Conservation (phyloP, 192 early-diverging fungal species). For the Coemansia sp. region DNA sequence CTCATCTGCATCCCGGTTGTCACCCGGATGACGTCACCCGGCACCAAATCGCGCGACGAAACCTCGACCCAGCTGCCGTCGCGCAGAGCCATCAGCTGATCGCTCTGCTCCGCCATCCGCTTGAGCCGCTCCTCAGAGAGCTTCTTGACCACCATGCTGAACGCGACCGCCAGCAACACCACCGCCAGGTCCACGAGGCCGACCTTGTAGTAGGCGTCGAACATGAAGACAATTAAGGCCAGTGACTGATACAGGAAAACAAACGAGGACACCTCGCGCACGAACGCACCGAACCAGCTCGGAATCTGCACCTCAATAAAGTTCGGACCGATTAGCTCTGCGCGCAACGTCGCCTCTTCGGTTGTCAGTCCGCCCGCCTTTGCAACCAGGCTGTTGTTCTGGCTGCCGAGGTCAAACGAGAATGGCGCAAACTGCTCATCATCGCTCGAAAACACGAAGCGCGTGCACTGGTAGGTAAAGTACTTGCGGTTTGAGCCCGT, state of each 20-base stretch:
- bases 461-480: constrained; percentile 69
- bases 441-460: constrained; percentile 62
- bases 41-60: constrained; percentile 57
- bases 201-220: constrained; percentile 54
- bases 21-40: constrained; percentile 70
- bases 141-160: constrained; percentile 55
- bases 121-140: constrained; percentile 56
- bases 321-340: constrained; percentile 66
- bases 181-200: constrained; percentile 54
- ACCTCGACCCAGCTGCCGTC: constrained; percentile 55
- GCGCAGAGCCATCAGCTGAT: constrained; percentile 51
- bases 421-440: constrained; percentile 57
- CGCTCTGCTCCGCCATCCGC: constrained; percentile 56
- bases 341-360: constrained; percentile 52
- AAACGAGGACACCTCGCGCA: constrained; percentile 57
- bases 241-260: constrained; percentile 58
- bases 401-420: constrained; percentile 55
- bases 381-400: constrained; percentile 34
- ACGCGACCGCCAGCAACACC: constrained; percentile 50
- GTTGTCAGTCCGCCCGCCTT: constrained; percentile 49
- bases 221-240: constrained; percentile 55
- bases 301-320: constrained; percentile 63
- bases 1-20: constrained; percentile 52
- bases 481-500: constrained; percentile 55
- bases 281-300: constrained; percentile 53